phyloP scores from a whole-genome alignment of 106 monocot species.

The Platanthera zijinensis region DNA sequence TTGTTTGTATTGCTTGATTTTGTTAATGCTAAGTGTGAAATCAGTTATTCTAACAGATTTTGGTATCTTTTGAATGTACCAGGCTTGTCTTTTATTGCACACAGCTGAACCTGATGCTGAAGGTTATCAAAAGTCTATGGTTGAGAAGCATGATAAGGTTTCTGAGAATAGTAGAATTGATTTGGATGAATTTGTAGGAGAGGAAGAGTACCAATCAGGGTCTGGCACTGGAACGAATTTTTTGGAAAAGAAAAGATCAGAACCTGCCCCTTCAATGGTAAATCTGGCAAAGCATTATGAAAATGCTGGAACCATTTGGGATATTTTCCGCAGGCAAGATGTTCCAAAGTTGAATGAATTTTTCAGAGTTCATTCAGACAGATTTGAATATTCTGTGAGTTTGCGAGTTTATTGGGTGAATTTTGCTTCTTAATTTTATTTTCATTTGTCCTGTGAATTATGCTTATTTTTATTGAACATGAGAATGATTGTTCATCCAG shows the following conservation, averaged over 20 bases:
- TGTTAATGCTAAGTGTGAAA: background rate
- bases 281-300: constrained; percentile 6
- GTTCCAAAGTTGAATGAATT: constrained; percentile 81
- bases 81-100: constrained; percentile 87
- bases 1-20: background rate
- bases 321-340: constrained; percentile 85
- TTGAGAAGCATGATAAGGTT: constrained; percentile 13
- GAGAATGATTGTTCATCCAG: constrained; percentile 22
- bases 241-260: constrained; percentile 9
- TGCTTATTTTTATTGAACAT: background rate
- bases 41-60: background rate
- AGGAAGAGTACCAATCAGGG: constrained; percentile 9
- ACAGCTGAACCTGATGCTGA: constrained; percentile 28
- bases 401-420: constrained; percentile 26
- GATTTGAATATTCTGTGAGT: constrained; percentile 25
- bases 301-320: constrained; percentile 69
- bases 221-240: constrained; percentile 12
- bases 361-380: constrained; percentile 44
- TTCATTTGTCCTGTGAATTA: background rate
- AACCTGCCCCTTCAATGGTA: background rate
- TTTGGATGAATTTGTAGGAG: constrained; percentile 13
- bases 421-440: background rate
- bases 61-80: constrained; percentile 1
- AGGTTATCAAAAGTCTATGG: constrained; percentile 6
- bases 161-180: background rate